Evolutionary conservation across 257 asterid genomes (phyloP), one percentile per base, ranked within the genome.

Genomic region (Fraxinus excelsior): DNA sequence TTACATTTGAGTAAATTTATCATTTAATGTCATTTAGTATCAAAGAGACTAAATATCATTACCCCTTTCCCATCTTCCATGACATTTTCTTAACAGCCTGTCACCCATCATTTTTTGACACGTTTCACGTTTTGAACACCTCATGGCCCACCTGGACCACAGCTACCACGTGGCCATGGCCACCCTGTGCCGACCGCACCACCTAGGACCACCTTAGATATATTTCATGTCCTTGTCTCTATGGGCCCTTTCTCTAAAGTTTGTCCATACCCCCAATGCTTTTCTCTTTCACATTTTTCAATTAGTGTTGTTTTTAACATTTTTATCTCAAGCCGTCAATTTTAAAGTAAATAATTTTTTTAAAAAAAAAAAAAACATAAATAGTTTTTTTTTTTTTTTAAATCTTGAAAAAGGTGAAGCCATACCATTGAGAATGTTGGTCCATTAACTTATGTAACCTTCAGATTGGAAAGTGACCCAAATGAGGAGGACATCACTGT

Each of bases 401-500:
- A n/a, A 81, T 51, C 25, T 70, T 80, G 56, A 85, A 40, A 81
- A 80, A 4, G 13, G 90, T 87, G 94, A 94, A 89, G 93, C 92
- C 94, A 88, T 84, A 86, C 96, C 93, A 91, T 90, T 90, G 93
- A 87, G 98, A 91, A 93, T 94, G 96, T 94, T 88, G 90, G 98
- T 85, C 87, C 85, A 82, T 85, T 74, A 25, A 82, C 77, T 84
- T 82, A 83, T 87, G 90, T 83, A 85, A 87, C 73, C 74, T 86
- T 86, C 89, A 85, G 92, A 81, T 28, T 67, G 82, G 96, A 89
- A 91, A 94, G 92, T 85, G 98, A 87, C 95, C 66, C 83, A 79
- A 79, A 60, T 81, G 94, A 90, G 94, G 82, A 85, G 86, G 97
- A 90, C 97, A 84, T 82, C 76, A 82, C 88, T 82, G 82, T 78